These are phyloP conservation scores for Pseudogymnoascus sp. DNA, from an alignment of 2,329 filamentous ascomycete species.

Conservation along the genomic window DNA sequence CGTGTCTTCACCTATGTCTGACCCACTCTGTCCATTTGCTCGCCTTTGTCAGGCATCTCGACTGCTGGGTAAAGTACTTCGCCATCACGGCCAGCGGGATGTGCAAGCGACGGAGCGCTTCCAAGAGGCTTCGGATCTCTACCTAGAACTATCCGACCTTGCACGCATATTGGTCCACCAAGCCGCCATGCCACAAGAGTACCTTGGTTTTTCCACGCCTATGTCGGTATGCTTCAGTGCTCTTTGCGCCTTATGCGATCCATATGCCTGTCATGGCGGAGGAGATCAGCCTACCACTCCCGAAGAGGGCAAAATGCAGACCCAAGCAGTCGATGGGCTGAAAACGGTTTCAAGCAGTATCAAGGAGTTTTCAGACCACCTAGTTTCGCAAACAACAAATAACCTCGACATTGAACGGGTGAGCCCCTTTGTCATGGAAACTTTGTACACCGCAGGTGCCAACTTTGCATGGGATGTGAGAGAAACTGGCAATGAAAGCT, in stretches of 20 bases:
- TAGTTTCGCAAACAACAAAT: slow-evolving; percentile 18
- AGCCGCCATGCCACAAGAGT: slow-evolving; percentile 19
- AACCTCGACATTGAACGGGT: slow-evolving; percentile 25
- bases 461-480: slow-evolving; percentile 33
- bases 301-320: slow-evolving; percentile 28
- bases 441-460: slow-evolving; percentile 32
- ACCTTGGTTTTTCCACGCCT: slow-evolving; percentile 21
- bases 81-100: slow-evolving; percentile 24
- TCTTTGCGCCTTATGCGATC: slow-evolving; percentile 31
- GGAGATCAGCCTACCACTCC: slow-evolving; percentile 14
- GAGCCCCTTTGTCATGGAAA: slow-evolving; percentile 33
- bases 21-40: slow-evolving; percentile 42
- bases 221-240: slow-evolving; percentile 25
- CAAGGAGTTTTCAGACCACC: slow-evolving; percentile 25
- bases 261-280: slow-evolving; percentile 30
- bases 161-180: slow-evolving; percentile 23
- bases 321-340: slow-evolving; percentile 29
- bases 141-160: slow-evolving; percentile 22
- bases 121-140: slow-evolving; percentile 21
- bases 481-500: slow-evolving; percentile 30
- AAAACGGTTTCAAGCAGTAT: slow-evolving; percentile 26
- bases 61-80: slow-evolving; percentile 30
- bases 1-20: slow-evolving; percentile 33
- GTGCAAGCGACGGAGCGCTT: slow-evolving; percentile 20
- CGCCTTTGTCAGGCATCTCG: slow-evolving; percentile 38